Evolutionary conservation across 768 basidiomycete species (phyloP), one percentile per base, ranked within the genome.

Genomic region (Suillus cothurnatus): DNA sequence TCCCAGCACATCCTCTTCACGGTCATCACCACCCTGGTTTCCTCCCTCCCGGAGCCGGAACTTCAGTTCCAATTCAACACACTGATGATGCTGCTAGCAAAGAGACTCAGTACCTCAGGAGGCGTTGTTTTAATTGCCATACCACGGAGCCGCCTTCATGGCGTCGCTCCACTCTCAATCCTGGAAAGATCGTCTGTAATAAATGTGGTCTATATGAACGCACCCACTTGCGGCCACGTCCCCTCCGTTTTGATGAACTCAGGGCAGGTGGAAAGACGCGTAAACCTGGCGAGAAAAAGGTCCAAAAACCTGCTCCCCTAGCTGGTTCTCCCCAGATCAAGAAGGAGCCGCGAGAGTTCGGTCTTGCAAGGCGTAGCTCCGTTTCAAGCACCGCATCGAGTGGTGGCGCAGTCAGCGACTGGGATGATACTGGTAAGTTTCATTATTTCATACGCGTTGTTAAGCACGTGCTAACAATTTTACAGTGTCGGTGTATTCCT

Each of bases 111-210:
- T 94, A 93, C 74, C 88, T 95, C 63, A 91, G 93, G 28, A 84
- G 93, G 45, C 84, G 92, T 11, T 95, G 93, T 80, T 92, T 90
- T 83, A 95, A 95, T 78, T 95, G 93, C 80, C 93, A 93, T 74
- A 93, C 93, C 23, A 95, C 93, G 2, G 93, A 95, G 74, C 93
- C 93, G 0, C 93, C 93, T 8, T 89, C 87, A 31, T 95, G 93
- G 93, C 89, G 93, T 62, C 87, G 93, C 53, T 90, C 88, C 36
- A 94, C 93, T 6, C 88, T 95, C 72, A 93, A 93, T 76, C 92
- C 91, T 0, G 93, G 93, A 68, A 95, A 95, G 79, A 95, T 95
- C 72, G 93, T 95, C 53, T 95, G 93, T 85, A 95, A 95, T 84
- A 95, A 95, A 81, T 95, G 93, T 69, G 93, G 93, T 12, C 84